Evolutionary conservation across 2,329 filamentous ascomycete genomes (phyloP).

Genomic region (Tolypocladium ovalisporum): DNA sequence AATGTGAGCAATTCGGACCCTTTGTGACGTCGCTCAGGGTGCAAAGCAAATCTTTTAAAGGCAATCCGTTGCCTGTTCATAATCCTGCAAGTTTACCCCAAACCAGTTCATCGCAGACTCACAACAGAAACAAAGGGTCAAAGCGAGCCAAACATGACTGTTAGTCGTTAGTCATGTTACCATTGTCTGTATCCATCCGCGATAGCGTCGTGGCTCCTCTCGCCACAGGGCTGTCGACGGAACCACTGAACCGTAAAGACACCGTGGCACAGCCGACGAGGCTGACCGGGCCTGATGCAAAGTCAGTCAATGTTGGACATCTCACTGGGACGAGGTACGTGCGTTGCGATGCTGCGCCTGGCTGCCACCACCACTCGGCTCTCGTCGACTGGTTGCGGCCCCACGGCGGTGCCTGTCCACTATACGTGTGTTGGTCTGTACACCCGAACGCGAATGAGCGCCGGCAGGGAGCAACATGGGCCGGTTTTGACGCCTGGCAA

Average conservation of each 20-base stretch:
- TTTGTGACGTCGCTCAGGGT: background rate
- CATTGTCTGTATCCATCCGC: slow-evolving; percentile 2
- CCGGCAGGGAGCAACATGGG: slow-evolving; percentile 28
- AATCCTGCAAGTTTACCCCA: background rate
- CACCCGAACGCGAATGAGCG: slow-evolving; percentile 17
- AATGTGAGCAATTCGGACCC: background rate
- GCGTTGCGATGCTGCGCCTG: background rate
- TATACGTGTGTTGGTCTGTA: slow-evolving; percentile 15
- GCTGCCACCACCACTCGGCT: background rate
- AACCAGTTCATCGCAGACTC: background rate
- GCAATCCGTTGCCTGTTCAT: background rate
- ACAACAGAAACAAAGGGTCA: background rate
- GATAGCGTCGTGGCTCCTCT: background rate
- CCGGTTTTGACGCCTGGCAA: slow-evolving; percentile 29
- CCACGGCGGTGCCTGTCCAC: slow-evolving; percentile 9
- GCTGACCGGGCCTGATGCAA: background rate
- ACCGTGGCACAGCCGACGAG: background rate
- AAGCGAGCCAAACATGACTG: background rate
- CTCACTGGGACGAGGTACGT: background rate
- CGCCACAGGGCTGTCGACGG: slow-evolving; percentile 1
- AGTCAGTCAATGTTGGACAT: background rate
- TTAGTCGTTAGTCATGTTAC: background rate
- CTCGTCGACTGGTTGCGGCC: background rate
- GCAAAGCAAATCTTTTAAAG: background rate
- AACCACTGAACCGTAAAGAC: slow-evolving; percentile 1